A percentile compares a stretch with the other conserved stretches of the same genome.
Evolutionary conservation across 345 rosid genomes (phyloP).

Genomic region (Citrus glauca): DNA sequence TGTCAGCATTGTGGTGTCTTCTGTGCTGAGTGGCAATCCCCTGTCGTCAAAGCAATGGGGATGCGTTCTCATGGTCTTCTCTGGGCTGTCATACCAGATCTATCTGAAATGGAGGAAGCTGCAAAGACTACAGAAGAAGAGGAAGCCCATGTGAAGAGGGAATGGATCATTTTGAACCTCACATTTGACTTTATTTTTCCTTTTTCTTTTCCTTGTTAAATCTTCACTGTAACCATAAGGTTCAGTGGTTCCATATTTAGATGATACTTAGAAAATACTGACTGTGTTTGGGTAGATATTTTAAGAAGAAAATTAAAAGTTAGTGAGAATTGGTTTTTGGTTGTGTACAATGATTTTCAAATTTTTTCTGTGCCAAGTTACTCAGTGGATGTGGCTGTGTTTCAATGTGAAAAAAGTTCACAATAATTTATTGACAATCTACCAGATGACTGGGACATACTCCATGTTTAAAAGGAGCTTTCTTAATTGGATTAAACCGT

Average conservation of each 20-base stretch:
- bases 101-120: slow-evolving; percentile 83
- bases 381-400: background rate
- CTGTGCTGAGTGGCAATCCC: slow-evolving; percentile 85
- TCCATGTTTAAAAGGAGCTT: background rate
- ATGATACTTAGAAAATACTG: background rate
- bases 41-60: slow-evolving; percentile 88
- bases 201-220: slow-evolving; percentile 6
- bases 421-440: background rate
- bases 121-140: slow-evolving; percentile 74
- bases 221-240: slow-evolving; percentile 21
- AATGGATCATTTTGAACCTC: slow-evolving; percentile 12
- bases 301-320: slow-evolving; percentile 5
- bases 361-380: background rate
- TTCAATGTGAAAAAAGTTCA: no score
- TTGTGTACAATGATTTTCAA: background rate
- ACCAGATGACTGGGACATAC: background rate
- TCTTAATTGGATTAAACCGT: background rate
- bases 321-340: background rate
- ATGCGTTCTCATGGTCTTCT: slow-evolving; percentile 85
- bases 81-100: slow-evolving; percentile 92
- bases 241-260: slow-evolving; percentile 13
- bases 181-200: slow-evolving; percentile 2
- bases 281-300: slow-evolving; percentile 13
- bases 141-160: slow-evolving; percentile 43
- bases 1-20: slow-evolving; percentile 87